These are phyloP conservation scores for Arthrobotrys iridis DNA, from an alignment of 2,329 filamentous ascomycete species.

Conservation along the genomic window DNA sequence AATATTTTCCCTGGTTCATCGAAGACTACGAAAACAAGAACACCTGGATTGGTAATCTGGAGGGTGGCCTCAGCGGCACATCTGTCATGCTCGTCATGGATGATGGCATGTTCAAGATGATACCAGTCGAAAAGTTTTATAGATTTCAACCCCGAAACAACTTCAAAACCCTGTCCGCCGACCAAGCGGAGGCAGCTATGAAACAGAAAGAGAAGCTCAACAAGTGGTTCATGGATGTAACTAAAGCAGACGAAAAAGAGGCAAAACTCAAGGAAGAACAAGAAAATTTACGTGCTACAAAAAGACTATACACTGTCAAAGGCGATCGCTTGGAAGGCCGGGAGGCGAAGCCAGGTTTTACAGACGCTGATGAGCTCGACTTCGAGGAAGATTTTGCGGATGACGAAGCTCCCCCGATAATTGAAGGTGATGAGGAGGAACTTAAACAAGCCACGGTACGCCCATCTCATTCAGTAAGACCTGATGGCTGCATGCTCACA, in stretches of 20 bases:
- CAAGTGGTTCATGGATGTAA: constrained; percentile 78
- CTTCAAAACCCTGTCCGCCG: constrained; percentile 79
- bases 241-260: constrained; percentile 65
- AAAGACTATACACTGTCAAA: constrained; percentile 63
- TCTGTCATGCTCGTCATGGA: constrained; percentile 81
- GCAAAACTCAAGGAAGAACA: constrained; percentile 70
- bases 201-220: constrained; percentile 78
- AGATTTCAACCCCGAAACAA: constrained; percentile 82
- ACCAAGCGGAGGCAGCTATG: constrained; percentile 86
- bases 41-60: constrained; percentile 90
- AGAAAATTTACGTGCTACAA: constrained; percentile 62
- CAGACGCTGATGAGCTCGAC: constrained; percentile 73
- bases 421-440: constrained; percentile 72
- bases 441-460: constrained; percentile 64
- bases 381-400: constrained; percentile 76
- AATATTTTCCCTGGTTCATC: constrained; percentile 93
- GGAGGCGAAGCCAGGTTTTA: constrained; percentile 62
- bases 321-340: constrained; percentile 61
- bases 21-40: constrained; percentile 97
- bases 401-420: constrained; percentile 68
- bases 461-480: neutral
- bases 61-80: constrained; percentile 81
- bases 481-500: neutral
- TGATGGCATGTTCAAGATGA: constrained; percentile 78
- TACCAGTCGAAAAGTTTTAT: constrained; percentile 96